Percentiles rank a stretch among this genome's conserved stretches.
phyloP scores from a whole-genome alignment of 306 rosid genomes.

The Acacia crassicarpa region DNA sequence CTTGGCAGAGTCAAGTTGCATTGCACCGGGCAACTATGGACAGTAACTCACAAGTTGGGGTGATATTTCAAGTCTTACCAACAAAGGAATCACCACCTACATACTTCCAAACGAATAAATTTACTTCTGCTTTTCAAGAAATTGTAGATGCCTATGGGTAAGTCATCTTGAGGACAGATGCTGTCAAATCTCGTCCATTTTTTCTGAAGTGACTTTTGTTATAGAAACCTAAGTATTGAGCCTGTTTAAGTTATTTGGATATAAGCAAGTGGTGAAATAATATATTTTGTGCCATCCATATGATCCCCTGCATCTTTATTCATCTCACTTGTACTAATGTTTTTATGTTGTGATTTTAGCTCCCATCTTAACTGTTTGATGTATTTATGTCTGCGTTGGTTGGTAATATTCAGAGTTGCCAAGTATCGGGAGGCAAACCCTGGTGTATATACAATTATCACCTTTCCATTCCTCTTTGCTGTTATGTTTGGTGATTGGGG shows the following conservation, averaged over 20 bases:
- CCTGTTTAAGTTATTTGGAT: too few species aligned
- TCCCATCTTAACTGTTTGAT: conserved; percentile 16
- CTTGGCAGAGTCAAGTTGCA: conserved; percentile 54
- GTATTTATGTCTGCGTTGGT: background rate
- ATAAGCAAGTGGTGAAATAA: background rate
- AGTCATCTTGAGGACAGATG: conserved; percentile 30
- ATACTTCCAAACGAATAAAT: conserved; percentile 66
- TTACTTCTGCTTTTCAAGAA: conserved; percentile 76
- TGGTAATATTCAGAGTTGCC: conserved; percentile 54
- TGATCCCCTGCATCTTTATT: background rate
- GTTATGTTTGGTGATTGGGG: conserved; percentile 94
- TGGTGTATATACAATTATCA: conserved; percentile 66
- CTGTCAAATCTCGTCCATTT: background rate
- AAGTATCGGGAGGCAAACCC: conserved; percentile 86
- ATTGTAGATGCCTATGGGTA: conserved; percentile 90
- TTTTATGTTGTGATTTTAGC: conserved; percentile 6
- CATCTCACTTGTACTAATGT: background rate
- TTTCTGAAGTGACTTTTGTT: background rate
- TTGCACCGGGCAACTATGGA: conserved; percentile 63
- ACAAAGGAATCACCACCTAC: conserved; percentile 75
- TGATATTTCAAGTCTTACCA: conserved; percentile 66
- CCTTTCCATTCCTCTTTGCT: conserved; percentile 87
- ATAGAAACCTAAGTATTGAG: too few species aligned
- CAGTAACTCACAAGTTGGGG: conserved; percentile 66
- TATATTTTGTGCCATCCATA: background rate